A percentile compares a stretch with the other conserved stretches of the same genome.
phyloP scores from a whole-genome alignment of 176 grass and related monocot genomes.

The Carex littledalei region DNA sequence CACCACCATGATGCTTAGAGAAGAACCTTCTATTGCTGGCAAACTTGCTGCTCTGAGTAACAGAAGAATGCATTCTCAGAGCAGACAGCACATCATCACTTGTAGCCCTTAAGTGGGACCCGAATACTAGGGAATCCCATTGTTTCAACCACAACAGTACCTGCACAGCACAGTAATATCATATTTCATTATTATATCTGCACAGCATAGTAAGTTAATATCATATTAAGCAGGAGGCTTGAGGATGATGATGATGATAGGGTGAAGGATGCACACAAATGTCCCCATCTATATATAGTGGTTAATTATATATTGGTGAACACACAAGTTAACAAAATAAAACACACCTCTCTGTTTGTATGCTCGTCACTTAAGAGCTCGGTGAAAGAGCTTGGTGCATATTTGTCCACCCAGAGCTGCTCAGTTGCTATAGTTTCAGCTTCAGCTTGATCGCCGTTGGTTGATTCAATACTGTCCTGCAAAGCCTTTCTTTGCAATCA shows the following conservation, averaged over 20 bases:
- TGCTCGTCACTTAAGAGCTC: slow-evolving; percentile 92
- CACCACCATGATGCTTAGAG: slow-evolving; percentile 38
- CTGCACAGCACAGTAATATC: slow-evolving; percentile 26
- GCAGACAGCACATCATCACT: slow-evolving; percentile 74
- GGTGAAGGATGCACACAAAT: too few species aligned
- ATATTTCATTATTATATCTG: too few species aligned
- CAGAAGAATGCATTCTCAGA: slow-evolving; percentile 63
- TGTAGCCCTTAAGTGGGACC: slow-evolving; percentile 70
- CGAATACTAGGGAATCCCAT: slow-evolving; percentile 95
- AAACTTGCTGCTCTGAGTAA: slow-evolving; percentile 41
- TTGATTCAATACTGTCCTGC: slow-evolving; percentile 48
- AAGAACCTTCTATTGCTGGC: slow-evolving; percentile 50
- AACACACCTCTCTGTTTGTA: slow-evolving; percentile 72
- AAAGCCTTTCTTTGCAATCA: slow-evolving; percentile 62
- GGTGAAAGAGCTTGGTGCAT: slow-evolving; percentile 78
- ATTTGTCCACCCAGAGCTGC: slow-evolving; percentile 95
- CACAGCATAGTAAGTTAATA: too few species aligned
- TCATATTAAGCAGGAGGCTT: too few species aligned
- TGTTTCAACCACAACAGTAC: slow-evolving; percentile 93
- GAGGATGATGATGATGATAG: too few species aligned
- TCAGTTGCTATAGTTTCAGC: slow-evolving; percentile 41
- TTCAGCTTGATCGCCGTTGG: slow-evolving; percentile 9
- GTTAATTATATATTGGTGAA: too few species aligned
- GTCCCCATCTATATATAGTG: too few species aligned
- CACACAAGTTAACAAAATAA: too few species aligned